These are phyloP conservation scores for Saccharomycopsis fermentans DNA, from an alignment of 805 yeast species.

Conservation along the genomic window DNA sequence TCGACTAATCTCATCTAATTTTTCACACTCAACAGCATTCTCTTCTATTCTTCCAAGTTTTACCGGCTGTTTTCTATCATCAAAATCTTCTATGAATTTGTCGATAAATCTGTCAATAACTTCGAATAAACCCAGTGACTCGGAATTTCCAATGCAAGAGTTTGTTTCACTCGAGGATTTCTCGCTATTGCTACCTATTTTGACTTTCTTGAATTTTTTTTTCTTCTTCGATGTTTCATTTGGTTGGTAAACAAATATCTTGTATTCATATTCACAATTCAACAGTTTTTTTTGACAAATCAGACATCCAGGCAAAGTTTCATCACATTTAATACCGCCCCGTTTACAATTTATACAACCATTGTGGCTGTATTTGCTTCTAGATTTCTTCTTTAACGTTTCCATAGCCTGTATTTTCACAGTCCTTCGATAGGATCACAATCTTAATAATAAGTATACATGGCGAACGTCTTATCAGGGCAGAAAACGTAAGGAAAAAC, in stretches of 20 bases:
- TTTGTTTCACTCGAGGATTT: background rate
- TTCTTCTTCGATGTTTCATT: background rate
- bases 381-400: background rate
- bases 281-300: background rate
- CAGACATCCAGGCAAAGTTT: background rate
- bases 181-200: background rate
- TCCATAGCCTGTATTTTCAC: no score
- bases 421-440: no score
- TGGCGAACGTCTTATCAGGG: no score
- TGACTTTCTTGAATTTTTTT: background rate
- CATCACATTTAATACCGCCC: slow-evolving; percentile 3
- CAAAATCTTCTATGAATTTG: background rate
- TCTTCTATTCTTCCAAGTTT: background rate
- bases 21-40: background rate
- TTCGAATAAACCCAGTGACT: background rate
- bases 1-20: background rate
- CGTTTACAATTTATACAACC: slow-evolving; percentile 4
- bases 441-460: no score
- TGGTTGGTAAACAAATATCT: slow-evolving; percentile 2
- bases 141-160: background rate
- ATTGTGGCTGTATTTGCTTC: slow-evolving; percentile 4
- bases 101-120: slow-evolving; percentile 5
- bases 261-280: slow-evolving; percentile 1
- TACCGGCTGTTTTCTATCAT: background rate
- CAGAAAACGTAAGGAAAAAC: no score